Conservation (phyloP, 2,329 filamentous ascomycete species). For the Magnaporthiopsis incrustans region DNA sequence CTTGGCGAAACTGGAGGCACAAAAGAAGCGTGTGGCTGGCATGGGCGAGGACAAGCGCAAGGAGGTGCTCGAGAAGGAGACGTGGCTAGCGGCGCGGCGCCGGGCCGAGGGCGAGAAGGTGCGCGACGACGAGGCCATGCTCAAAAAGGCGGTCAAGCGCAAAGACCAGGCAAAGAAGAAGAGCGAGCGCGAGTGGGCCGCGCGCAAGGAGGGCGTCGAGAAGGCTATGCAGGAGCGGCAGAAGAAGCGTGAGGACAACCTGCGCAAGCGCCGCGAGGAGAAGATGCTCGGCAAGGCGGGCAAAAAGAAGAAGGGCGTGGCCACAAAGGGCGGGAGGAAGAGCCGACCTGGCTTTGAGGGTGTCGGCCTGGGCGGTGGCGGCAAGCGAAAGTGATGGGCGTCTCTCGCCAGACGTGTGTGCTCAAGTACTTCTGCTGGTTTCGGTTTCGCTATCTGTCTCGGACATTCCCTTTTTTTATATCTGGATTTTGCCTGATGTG, state of each 20-base stretch:
- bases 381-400: conserved; percentile 34
- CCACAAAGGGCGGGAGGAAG: conserved; percentile 38
- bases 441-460: not conserved
- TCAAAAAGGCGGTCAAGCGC: conserved; percentile 93
- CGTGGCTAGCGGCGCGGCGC: conserved; percentile 86
- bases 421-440: not conserved
- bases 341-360: conserved; percentile 60
- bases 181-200: conserved; percentile 82
- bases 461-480: not conserved
- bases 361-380: conserved; percentile 51
- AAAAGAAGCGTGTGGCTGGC: conserved; percentile 68
- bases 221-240: conserved; percentile 72
- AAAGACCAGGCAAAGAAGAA: conserved; percentile 87
- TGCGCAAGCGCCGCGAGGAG: conserved; percentile 66
- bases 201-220: conserved; percentile 62
- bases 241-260: conserved; percentile 73
- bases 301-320: conserved; percentile 43
- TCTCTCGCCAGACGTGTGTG: not conserved
- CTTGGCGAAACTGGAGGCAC: conserved; percentile 77
- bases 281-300: conserved; percentile 53
- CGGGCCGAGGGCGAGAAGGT: conserved; percentile 75
- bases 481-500: not conserved
- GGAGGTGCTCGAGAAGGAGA: conserved; percentile 86
- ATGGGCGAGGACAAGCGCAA: conserved; percentile 75
- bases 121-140: conserved; percentile 72